phyloP scores from a whole-genome alignment of 352 stramenopile genomes.

The Phytophthora pini region DNA sequence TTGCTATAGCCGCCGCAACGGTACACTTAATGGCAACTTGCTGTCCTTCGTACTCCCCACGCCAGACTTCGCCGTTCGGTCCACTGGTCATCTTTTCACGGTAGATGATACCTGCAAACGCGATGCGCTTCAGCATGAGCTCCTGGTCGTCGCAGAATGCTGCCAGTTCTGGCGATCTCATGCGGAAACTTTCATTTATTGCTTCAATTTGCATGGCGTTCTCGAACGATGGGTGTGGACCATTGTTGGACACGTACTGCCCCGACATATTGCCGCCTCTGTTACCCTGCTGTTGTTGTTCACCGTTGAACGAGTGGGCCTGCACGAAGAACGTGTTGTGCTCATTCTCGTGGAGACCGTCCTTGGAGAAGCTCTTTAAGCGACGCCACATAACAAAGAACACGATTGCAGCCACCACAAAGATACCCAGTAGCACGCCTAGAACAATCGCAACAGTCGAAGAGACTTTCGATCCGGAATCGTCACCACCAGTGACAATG shows the following conservation, averaged over 20 bases:
- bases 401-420: conserved; percentile 25
- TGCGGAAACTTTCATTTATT: conserved; percentile 41
- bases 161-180: conserved; percentile 34
- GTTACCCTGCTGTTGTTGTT: conserved; percentile 3
- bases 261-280: conserved; percentile 10
- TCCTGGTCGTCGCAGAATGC: conserved; percentile 47
- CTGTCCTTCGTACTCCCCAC: conserved; percentile 52
- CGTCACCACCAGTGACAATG: background rate
- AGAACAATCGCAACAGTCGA: conserved; percentile 31
- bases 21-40: conserved; percentile 65
- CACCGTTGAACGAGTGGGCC: conserved; percentile 20
- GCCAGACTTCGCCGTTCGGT: conserved; percentile 64
- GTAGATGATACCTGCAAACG: conserved; percentile 40
- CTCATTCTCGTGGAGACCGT: conserved; percentile 33
- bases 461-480: conserved; percentile 21
- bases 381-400: conserved; percentile 32
- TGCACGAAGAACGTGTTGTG: conserved; percentile 41
- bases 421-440: conserved; percentile 26
- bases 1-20: conserved; percentile 20
- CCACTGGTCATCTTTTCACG: conserved; percentile 36
- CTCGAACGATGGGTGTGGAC: conserved; percentile 25
- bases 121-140: conserved; percentile 47
- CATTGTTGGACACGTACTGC: conserved; percentile 31
- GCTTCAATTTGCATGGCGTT: conserved; percentile 41
- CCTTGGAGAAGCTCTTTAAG: conserved; percentile 24